phyloP scores from a whole-genome alignment of 2,329 filamentous ascomycete genomes.

The Fusarium sp. region DNA sequence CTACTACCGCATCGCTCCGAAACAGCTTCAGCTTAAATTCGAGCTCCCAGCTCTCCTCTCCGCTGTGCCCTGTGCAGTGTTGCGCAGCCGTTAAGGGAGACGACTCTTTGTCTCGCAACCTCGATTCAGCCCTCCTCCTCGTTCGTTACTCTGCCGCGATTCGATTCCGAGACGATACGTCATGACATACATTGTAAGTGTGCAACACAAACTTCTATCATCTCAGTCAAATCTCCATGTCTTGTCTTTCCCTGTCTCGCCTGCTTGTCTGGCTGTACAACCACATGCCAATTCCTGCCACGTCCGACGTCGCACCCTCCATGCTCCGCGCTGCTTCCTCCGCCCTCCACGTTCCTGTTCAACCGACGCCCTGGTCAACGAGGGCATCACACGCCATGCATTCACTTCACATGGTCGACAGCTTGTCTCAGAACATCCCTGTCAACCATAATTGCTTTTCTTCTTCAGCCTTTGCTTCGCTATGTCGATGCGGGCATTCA shows the following conservation, averaged over 20 bases:
- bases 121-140: constrained; percentile 21
- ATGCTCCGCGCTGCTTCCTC: constrained; percentile 28
- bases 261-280: constrained; percentile 18
- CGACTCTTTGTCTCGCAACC: constrained; percentile 26
- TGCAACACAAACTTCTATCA: constrained; percentile 27
- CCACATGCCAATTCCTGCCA: constrained; percentile 42
- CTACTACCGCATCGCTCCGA: constrained; percentile 16
- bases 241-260: constrained; percentile 14
- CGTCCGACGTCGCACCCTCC: constrained; percentile 40
- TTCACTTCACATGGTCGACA: constrained; percentile 34
- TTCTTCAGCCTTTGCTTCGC: constrained; percentile 32
- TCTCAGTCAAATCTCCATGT: constrained; percentile 30
- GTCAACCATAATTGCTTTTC: constrained; percentile 21
- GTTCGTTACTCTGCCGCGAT: constrained; percentile 26
- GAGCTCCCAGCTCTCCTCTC: constrained; percentile 15
- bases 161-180: constrained; percentile 48
- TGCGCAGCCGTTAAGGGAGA: constrained; percentile 30
- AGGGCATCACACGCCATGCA: constrained; percentile 38
- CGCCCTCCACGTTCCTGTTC: constrained; percentile 39
- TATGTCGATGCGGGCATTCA: constrained; percentile 3
- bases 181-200: constrained; percentile 58
- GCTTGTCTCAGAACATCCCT: constrained; percentile 34
- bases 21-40: constrained; percentile 24
- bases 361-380: constrained; percentile 35
- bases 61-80: constrained; percentile 17